These are phyloP conservation scores for Fragilaria radians DNA, from an alignment of 108 stramenopile species.

Conservation along the genomic window DNA sequence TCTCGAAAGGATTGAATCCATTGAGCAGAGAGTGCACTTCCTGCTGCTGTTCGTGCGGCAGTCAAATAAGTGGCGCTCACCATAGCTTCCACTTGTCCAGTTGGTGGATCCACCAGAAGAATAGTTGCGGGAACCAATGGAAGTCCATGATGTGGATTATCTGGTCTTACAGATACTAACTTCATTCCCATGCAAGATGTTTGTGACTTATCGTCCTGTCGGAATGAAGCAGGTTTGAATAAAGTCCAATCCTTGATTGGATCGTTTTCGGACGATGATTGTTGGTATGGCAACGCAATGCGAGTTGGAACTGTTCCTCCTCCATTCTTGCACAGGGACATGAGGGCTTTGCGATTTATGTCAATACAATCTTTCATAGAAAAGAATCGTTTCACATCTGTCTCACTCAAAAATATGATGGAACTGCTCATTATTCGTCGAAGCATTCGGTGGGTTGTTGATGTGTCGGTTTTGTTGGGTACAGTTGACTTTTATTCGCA, in stretches of 20 bases:
- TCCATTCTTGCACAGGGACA: conserved; percentile 27
- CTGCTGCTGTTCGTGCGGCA: conserved; percentile 73
- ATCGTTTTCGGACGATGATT: too few relatives aligned
- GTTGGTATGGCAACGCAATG: conserved; percentile 42
- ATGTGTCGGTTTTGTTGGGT: too few relatives aligned
- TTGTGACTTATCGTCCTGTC: conserved; percentile 10
- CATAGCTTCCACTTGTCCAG: conserved; percentile 59
- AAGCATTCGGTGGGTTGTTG: too few relatives aligned
- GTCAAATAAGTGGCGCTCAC: conserved; percentile 74
- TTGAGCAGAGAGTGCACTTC: conserved; percentile 61
- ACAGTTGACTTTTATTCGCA: too few relatives aligned
- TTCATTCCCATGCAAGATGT: conserved; percentile 62
- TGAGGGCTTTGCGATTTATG: conserved; percentile 45
- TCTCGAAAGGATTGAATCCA: conserved; percentile 19
- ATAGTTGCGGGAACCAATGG: conserved; percentile 70
- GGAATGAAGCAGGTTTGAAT: conserved; percentile 76
- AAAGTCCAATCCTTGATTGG: conserved; percentile 77
- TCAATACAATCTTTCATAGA: conserved; percentile 43
- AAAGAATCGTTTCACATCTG: conserved; percentile 45
- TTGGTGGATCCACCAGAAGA: conserved; percentile 52
- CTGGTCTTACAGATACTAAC: conserved; percentile 46
- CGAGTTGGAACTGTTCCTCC: conserved; percentile 51
- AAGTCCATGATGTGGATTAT: conserved; percentile 47
- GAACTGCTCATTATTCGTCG: too few relatives aligned
- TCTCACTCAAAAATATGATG: conserved; percentile 61